Percentiles rank a stretch among this genome's conserved stretches.
Conservation (phyloP, 2,329 filamentous ascomycete species). For the Trichoderma sp. region DNA sequence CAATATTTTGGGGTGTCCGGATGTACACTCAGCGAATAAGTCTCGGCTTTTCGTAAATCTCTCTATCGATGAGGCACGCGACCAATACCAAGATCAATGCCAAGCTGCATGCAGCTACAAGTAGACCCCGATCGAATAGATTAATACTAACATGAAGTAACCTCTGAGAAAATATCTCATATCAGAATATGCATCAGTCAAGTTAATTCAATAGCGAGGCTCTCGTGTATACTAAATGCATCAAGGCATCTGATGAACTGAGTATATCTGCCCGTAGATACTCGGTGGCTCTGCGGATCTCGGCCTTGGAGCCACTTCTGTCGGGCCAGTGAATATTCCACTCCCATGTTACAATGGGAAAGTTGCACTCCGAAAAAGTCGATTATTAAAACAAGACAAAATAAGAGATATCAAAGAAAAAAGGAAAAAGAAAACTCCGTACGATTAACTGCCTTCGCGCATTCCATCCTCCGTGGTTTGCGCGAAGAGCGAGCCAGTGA, state of each 20-base stretch:
- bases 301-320: neutral
- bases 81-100: neutral
- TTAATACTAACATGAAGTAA: neutral
- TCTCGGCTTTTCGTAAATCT: neutral
- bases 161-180: neutral
- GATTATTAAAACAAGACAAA: neutral
- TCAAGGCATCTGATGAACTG: too few relatives aligned
- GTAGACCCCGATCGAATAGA: neutral
- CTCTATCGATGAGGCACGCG: neutral
- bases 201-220: neutral
- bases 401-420: neutral
- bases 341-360: neutral
- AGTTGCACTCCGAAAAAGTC: neutral
- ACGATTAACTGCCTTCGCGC: neutral
- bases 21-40: neutral
- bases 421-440: neutral
- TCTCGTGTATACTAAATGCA: neutral
- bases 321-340: neutral
- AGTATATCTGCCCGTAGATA: neutral
- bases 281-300: neutral
- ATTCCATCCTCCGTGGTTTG: neutral
- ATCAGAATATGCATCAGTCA: neutral
- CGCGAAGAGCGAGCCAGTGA: neutral
- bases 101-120: neutral
- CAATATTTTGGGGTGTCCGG: fast-evolving